Percentiles rank a stretch among this genome's conserved stretches.
Conservation (phyloP, 345 rosid species). For the Citrus inodora region DNA sequence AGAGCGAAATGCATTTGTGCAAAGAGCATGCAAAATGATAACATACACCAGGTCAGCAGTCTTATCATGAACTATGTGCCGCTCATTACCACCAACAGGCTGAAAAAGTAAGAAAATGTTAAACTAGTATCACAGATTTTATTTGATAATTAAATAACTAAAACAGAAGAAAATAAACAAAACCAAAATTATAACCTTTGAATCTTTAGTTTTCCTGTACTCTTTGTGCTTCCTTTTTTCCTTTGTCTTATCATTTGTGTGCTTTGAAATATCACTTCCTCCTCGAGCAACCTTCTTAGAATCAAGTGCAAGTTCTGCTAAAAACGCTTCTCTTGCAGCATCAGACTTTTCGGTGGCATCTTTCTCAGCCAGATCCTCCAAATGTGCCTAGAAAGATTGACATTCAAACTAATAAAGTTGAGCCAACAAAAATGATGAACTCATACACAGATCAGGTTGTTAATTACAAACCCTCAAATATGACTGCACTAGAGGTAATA, state of each 20-base stretch:
- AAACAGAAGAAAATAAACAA: slow-evolving; percentile 3
- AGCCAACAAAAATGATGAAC: slow-evolving; percentile 6
- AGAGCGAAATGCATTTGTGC: background rate
- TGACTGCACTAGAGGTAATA: slow-evolving; percentile 73
- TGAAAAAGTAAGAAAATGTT: slow-evolving; percentile 30
- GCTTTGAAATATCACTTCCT: slow-evolving; percentile 53
- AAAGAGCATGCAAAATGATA: slow-evolving; percentile 7
- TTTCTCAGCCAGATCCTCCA: slow-evolving; percentile 92
- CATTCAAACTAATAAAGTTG: slow-evolving; percentile 5
- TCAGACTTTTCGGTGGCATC: slow-evolving; percentile 96
- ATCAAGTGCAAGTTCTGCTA: slow-evolving; percentile 92
- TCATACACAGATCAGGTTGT: slow-evolving; percentile 9
- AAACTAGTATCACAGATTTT: slow-evolving; percentile 8
- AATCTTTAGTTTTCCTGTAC: slow-evolving; percentile 63
- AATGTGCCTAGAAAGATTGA: slow-evolving; percentile 48
- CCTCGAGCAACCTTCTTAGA: slow-evolving; percentile 63
- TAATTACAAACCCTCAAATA: slow-evolving; percentile 70
- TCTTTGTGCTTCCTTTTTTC: slow-evolving; percentile 83
- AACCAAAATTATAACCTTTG: slow-evolving; percentile 47
- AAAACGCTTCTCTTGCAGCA: slow-evolving; percentile 96
- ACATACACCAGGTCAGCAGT: slow-evolving; percentile 54
- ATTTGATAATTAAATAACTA: slow-evolving; percentile 5
- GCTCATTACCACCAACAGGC: slow-evolving; percentile 51
- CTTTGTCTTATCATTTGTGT: slow-evolving; percentile 69
- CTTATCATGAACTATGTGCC: slow-evolving; percentile 36